Percentiles rank a stretch among this genome's conserved stretches.
phyloP scores from a whole-genome alignment of 495 filamentous ascomycete genomes.

The Parmelia sp. region DNA sequence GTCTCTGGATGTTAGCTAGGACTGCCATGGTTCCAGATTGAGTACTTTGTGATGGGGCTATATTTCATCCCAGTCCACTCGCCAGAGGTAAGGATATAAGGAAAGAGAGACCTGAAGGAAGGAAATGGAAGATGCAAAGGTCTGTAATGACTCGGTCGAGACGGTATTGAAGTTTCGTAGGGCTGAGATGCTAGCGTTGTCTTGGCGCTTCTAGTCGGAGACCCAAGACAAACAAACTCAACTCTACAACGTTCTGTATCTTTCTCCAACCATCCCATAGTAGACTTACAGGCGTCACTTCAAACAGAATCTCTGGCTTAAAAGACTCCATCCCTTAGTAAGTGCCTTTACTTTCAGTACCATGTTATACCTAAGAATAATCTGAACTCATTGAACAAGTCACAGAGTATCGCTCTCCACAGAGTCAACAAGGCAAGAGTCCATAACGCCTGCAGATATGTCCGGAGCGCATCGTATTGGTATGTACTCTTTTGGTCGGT shows the following conservation, averaged over 20 bases:
- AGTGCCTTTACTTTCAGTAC: neutral
- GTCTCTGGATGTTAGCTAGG: neutral
- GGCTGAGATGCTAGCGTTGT: neutral
- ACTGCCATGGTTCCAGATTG: neutral
- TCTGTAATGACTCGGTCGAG: no score
- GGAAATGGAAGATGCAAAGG: no score
- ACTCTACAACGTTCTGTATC: no score
- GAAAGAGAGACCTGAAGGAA: neutral
- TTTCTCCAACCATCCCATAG: no score
- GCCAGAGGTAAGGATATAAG: neutral
- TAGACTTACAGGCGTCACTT: neutral
- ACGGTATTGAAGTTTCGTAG: no score
- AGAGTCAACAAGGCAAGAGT: neutral
- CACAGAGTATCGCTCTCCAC: neutral
- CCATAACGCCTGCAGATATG: neutral
- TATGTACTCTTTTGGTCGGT: neutral
- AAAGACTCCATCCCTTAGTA: neutral
- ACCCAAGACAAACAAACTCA: no score
- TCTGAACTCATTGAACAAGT: neutral
- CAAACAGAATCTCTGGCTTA: neutral
- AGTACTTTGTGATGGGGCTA: neutral
- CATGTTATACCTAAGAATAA: neutral
- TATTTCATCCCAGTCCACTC: neutral
- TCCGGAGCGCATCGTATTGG: neutral
- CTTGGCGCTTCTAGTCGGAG: conserved; percentile 6